These are phyloP conservation scores for Fraxinus paxiana DNA, from an alignment of 305 asterid species.

Conservation along the genomic window DNA sequence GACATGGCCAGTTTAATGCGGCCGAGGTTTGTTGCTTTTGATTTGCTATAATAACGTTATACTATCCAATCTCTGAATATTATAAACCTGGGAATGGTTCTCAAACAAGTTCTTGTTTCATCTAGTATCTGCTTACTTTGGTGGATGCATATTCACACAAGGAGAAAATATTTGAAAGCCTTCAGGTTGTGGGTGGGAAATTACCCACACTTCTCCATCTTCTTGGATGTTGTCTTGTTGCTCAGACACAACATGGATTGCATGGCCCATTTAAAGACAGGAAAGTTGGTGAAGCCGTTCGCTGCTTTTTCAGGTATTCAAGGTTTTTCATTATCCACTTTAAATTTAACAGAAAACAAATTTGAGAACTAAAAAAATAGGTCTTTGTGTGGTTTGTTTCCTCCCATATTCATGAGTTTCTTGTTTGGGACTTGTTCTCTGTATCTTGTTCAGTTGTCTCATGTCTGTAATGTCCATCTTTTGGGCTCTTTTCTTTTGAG, in stretches of 20 bases:
- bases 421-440: slow-evolving; percentile 13
- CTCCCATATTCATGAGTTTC: slow-evolving; percentile 1
- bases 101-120: slow-evolving; percentile 34
- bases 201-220: slow-evolving; percentile 70
- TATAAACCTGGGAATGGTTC: slow-evolving; percentile 28
- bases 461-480: slow-evolving; percentile 15
- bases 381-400: slow-evolving; percentile 8
- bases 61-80: slow-evolving; percentile 3
- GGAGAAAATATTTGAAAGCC: slow-evolving; percentile 71
- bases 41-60: slow-evolving; percentile 1
- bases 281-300: slow-evolving; percentile 71
- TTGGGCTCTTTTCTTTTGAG: slow-evolving; percentile 16
- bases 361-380: slow-evolving; percentile 6
- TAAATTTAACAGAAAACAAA: background rate
- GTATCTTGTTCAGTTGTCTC: slow-evolving; percentile 7
- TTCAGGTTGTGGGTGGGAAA: slow-evolving; percentile 60
- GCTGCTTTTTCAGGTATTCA: slow-evolving; percentile 80
- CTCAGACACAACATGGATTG: slow-evolving; percentile 67
- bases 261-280: slow-evolving; percentile 54
- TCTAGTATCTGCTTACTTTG: slow-evolving; percentile 70
- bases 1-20: slow-evolving; percentile 75
- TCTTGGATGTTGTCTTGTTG: slow-evolving; percentile 88
- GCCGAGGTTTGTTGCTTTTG: slow-evolving; percentile 57
- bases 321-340: slow-evolving; percentile 1
- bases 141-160: slow-evolving; percentile 74